These are phyloP conservation scores for Cryptosporidium viatorum DNA, from an alignment of 169 alveolate species.

Conservation along the genomic window DNA sequence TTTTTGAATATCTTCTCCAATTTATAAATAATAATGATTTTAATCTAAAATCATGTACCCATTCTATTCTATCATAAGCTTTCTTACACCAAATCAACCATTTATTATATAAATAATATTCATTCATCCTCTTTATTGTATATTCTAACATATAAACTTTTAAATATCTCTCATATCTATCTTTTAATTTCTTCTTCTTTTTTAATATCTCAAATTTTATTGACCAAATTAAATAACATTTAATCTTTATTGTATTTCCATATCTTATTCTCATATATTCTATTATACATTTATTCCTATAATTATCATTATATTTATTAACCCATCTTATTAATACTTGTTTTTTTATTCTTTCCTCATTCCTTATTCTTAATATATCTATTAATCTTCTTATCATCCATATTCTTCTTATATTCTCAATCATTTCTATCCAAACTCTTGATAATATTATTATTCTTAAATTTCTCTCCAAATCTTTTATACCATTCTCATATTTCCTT, in stretches of 20 bases:
- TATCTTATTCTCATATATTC: neutral
- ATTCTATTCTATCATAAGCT: constrained; percentile 48
- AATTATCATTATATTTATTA: neutral
- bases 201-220: constrained; percentile 26
- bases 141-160: neutral
- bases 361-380: neutral
- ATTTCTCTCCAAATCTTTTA: neutral
- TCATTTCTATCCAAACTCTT: constrained; percentile 6
- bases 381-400: neutral
- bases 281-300: neutral
- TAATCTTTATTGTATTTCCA: neutral
- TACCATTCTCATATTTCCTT: neutral
- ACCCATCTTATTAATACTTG: constrained; percentile 19
- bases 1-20: constrained; percentile 45
- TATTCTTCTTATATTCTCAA: neutral
- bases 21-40: constrained; percentile 21
- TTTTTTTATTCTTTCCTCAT: neutral
- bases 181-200: neutral
- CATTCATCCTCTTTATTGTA: constrained; percentile 30
- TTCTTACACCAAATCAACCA: constrained; percentile 63
- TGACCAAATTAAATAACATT: constrained; percentile 63
- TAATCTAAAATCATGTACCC: constrained; percentile 42
- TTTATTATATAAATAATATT: constrained; percentile 14
- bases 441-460: neutral
- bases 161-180: neutral